Evolutionary conservation across 108 stramenopile genomes (phyloP).

Genomic region (Ochromonas danica): DNA sequence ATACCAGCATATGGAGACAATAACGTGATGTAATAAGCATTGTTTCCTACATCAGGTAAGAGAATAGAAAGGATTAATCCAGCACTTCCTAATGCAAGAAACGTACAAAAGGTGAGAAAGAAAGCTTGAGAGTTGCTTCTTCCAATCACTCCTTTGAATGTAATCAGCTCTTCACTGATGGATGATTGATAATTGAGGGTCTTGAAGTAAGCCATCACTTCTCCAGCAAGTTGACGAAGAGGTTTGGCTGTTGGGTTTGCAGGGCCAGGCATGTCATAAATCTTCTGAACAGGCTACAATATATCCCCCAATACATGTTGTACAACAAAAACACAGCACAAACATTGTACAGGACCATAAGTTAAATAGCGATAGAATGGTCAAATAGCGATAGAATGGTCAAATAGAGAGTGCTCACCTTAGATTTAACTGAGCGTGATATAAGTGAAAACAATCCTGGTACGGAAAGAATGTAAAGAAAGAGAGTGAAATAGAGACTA

Average conservation of each 20-base stretch:
- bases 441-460: conserved; percentile 85
- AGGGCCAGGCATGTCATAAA: conserved; percentile 56
- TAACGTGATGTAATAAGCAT: conserved; percentile 74
- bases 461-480: conserved; percentile 74
- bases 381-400: no score
- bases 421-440: conserved; percentile 79
- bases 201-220: conserved; percentile 81
- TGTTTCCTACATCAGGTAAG: conserved; percentile 69
- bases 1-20: conserved; percentile 85
- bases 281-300: conserved; percentile 52
- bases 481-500: conserved; percentile 74
- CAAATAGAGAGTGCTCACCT: conserved; percentile 50
- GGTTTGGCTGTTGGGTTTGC: conserved; percentile 49
- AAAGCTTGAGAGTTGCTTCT: conserved; percentile 75
- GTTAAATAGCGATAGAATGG: no score
- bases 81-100: conserved; percentile 74
- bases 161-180: conserved; percentile 82
- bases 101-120: conserved; percentile 86
- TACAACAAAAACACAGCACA: no score
- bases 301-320: not conserved
- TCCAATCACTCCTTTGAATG: conserved; percentile 78
- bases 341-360: no score
- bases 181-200: conserved; percentile 27
- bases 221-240: conserved; percentile 76
- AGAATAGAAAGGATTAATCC: conserved; percentile 82